A percentile compares a stretch with the other conserved stretches of the same genome.
Evolutionary conservation across 345 rosid genomes (phyloP).

Genomic region (Corchorus olitorius): DNA sequence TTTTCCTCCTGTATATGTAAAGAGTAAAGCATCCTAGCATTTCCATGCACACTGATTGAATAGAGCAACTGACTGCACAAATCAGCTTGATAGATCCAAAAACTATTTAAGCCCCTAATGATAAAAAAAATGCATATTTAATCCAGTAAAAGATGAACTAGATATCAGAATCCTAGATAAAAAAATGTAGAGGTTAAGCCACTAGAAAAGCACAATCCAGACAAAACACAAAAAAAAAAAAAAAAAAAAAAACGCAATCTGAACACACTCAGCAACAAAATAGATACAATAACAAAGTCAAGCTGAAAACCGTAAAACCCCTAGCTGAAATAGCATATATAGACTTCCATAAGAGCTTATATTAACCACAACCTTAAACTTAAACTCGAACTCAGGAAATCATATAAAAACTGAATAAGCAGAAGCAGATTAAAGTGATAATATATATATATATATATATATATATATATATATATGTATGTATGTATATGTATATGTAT

Average conservation of each 20-base stretch:
- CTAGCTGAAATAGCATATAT: conserved; percentile 23
- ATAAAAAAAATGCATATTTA: background rate
- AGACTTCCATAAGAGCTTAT: background rate
- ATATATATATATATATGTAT: no score
- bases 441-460: no score
- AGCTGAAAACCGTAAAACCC: conserved; percentile 14
- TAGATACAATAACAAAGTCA: background rate
- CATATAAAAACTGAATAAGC: background rate
- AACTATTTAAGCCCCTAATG: conserved; percentile 28
- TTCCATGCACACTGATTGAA: background rate
- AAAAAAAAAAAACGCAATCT: background rate
- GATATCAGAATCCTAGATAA: background rate
- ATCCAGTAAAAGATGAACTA: background rate
- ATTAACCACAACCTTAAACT: background rate
- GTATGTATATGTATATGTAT: no score
- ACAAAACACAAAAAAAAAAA: background rate
- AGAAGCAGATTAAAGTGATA: conserved; percentile 1
- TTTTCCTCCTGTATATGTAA: background rate
- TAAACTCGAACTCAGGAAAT: background rate
- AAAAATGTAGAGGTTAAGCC: no score
- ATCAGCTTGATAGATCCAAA: background rate
- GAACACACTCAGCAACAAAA: background rate
- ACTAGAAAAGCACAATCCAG: background rate
- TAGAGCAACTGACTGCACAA: background rate
- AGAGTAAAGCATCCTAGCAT: background rate